phyloP scores from a whole-genome alignment of 1,284 basidiomycete species.

The Baeospora myosura region DNA sequence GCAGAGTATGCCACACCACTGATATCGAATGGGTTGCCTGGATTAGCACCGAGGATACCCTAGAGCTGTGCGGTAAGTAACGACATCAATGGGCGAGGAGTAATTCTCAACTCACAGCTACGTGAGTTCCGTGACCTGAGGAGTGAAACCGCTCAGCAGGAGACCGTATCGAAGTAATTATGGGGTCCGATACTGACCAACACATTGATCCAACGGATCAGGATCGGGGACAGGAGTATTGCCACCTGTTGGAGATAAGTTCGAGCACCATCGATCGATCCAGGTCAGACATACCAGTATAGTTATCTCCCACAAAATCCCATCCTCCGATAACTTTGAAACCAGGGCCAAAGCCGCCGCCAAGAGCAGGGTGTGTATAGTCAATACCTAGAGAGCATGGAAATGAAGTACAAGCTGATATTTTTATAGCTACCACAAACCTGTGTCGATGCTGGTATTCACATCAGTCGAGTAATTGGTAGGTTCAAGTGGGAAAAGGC shows the following conservation, averaged over 20 bases:
- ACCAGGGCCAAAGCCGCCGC: conserved; percentile 43
- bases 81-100: not conserved
- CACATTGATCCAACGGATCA: conserved; percentile 32
- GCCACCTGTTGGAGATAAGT: conserved; percentile 13
- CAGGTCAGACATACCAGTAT: conserved; percentile 18
- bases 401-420: not conserved
- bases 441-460: conserved; percentile 10
- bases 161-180: not conserved
- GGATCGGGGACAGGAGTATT: conserved; percentile 30
- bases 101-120: conserved; percentile 25
- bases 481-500: conserved; percentile 4
- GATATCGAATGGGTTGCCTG: conserved; percentile 40
- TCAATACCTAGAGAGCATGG: conserved; percentile 41
- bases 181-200: conserved; percentile 20
- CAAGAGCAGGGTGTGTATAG: conserved; percentile 46
- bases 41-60: conserved; percentile 46
- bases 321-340: conserved; percentile 40
- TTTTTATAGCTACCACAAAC: too few relatives aligned
- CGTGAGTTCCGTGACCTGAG: conserved; percentile 46
- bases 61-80: conserved; percentile 6
- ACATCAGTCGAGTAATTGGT: not conserved
- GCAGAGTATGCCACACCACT: conserved; percentile 33
- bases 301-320: conserved; percentile 39
- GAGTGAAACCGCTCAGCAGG: conserved; percentile 13
- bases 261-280: not conserved